Base-by-base conservation (phyloP, 352 stramenopile genomes). In the Globisporangium orthogonon region DNA sequence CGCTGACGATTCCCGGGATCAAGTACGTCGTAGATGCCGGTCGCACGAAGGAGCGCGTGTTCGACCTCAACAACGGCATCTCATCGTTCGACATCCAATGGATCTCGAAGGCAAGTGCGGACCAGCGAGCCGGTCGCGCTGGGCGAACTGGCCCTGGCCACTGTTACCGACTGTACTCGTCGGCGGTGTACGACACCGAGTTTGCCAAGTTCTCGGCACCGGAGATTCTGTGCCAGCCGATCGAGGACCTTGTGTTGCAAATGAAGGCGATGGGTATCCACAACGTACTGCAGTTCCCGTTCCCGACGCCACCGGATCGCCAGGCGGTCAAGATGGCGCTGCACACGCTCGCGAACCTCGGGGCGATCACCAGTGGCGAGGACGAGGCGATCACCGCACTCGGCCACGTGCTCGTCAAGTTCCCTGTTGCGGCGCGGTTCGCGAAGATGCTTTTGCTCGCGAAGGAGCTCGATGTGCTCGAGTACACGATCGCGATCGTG, bases 221-320 rank as follows among this genome's bases (percentile, higher is more conserved):
- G 0, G 96, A 99, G 70, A 91, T 94, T 51, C 54, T 91, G 29
- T 83, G 81, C 37, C 79, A 96, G 50, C 95, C 96, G 7, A 90
- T 99, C 35, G 96, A 98, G 59, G 96, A 98, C 70, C 76, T 99
- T 18, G 85, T 98, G 46, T 76, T 99, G 53, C 89, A 94, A 53
- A 98, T 99, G 94, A 98, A 98, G 63, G 83, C 93, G n/a, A 97
- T 99, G 86, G 89, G 95, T 15, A 97, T 99, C 51, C 81, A 95
- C 37, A 90, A 98, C 62, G 82, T 98, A n/a, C 69, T 85, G 33
- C 71, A 84, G 31, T 99, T 99, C 71, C 96, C 96, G 23, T 99
- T 99, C 71, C 96, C 96, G 40, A 98, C 96, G 29, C 83, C 89
- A 14, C 97, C 97, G 0, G 87, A 97, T 41, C 67, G 73, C 15